Conservation (phyloP, 768 basidiomycete genomes). For the Rhizopogon rudus region DNA sequence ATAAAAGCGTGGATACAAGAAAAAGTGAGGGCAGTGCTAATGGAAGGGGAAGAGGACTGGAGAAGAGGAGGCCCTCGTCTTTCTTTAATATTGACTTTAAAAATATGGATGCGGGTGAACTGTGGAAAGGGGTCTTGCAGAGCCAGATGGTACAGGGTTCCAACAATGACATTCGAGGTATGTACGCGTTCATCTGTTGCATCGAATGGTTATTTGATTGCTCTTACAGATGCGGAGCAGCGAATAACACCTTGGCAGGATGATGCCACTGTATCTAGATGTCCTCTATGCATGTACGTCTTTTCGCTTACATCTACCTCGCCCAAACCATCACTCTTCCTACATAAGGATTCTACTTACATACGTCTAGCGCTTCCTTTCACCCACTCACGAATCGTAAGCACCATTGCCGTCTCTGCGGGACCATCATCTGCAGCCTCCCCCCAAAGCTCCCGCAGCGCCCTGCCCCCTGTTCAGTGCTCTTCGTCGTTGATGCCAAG, state of each 20-base stretch:
- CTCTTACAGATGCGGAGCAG: slow-evolving; percentile 68
- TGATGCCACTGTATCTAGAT: slow-evolving; percentile 69
- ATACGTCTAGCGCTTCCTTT: slow-evolving; percentile 54
- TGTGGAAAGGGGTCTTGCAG: slow-evolving; percentile 63
- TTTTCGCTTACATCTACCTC: background rate
- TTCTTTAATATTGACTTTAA: slow-evolving; percentile 72
- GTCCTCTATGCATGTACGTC: slow-evolving; percentile 79
- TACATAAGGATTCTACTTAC: slow-evolving; percentile 5
- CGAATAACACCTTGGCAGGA: slow-evolving; percentile 94
- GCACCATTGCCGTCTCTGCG: slow-evolving; percentile 95
- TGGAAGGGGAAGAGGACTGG: slow-evolving; percentile 4
- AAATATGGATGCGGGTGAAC: slow-evolving; percentile 58
- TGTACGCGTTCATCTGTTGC: slow-evolving; percentile 2
- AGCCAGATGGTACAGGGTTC: slow-evolving; percentile 36
- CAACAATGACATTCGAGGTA: slow-evolving; percentile 70
- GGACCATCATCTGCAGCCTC: slow-evolving; percentile 85
- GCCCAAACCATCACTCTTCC: background rate
- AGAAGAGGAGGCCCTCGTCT: slow-evolving; percentile 51
- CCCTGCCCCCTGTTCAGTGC: slow-evolving; percentile 62
- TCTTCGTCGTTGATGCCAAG: slow-evolving; percentile 83
- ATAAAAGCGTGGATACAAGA: slow-evolving; percentile 6
- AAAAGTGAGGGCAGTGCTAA: slow-evolving; percentile 8
- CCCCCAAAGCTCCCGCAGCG: slow-evolving; percentile 72
- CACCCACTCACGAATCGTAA: slow-evolving; percentile 89
- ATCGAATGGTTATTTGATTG: slow-evolving; percentile 3